Evolutionary conservation across 345 rosid species (phyloP).

Genomic region (Noccaea bulbosa): DNA sequence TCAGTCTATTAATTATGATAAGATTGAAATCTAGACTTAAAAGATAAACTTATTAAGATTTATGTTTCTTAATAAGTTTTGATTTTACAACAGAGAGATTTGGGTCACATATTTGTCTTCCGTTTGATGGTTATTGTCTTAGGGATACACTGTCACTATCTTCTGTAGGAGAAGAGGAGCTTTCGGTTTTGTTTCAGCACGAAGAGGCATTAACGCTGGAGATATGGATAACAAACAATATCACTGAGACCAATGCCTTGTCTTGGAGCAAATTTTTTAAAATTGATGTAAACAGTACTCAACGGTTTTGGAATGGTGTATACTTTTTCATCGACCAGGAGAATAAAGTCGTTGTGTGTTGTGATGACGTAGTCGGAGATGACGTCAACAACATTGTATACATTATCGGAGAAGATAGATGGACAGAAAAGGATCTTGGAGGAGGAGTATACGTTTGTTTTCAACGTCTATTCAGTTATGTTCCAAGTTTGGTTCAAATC

Average conservation of each 20-base stretch:
- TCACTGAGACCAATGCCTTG: too few relatives aligned
- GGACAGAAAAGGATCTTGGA: neutral
- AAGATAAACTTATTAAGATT: too few relatives aligned
- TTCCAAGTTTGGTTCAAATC: slow-evolving; percentile 31
- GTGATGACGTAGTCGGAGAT: neutral
- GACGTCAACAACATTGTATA: neutral
- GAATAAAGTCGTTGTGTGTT: slow-evolving; percentile 3
- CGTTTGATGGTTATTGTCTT: too few relatives aligned
- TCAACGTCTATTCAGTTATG: neutral
- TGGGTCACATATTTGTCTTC: too few relatives aligned
- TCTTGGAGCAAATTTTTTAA: neutral
- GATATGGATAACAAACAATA: too few relatives aligned
- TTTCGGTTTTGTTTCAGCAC: too few relatives aligned
- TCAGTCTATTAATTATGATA: too few relatives aligned
- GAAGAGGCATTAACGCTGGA: too few relatives aligned
- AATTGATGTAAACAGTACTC: neutral
- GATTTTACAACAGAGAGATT: neutral
- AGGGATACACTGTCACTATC: too few relatives aligned
- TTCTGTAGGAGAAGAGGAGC: too few relatives aligned
- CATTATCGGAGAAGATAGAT: neutral
- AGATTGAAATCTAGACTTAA: too few relatives aligned
- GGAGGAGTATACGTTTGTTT: neutral
- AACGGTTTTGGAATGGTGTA: neutral
- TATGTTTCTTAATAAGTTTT: neutral
- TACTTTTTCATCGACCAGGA: neutral